phyloP scores from a whole-genome alignment of 352 stramenopile species.

The Globisporangium lucens region DNA sequence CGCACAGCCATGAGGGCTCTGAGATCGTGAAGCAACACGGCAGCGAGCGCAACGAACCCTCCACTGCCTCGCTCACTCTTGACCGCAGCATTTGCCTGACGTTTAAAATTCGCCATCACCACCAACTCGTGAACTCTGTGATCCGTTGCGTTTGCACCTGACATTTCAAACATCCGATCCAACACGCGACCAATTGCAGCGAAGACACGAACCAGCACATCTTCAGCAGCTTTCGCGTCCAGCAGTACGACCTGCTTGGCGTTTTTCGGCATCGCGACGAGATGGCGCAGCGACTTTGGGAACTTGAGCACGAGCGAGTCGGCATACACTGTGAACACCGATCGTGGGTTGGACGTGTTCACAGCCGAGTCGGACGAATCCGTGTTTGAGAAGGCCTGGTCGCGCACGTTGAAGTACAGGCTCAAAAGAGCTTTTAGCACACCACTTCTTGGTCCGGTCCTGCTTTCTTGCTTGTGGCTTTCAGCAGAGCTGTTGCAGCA shows the following conservation, averaged over 20 bases:
- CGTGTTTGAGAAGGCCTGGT: constrained; percentile 8
- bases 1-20: constrained; percentile 25
- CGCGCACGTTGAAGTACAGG: constrained; percentile 34
- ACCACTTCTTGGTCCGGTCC: neutral
- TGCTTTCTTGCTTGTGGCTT: neutral
- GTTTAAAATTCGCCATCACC: no score
- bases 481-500: constrained; percentile 22
- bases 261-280: constrained; percentile 23
- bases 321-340: constrained; percentile 47
- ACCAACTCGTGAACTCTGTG: constrained; percentile 14
- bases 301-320: constrained; percentile 46
- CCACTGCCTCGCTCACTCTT: neutral
- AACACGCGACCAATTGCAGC: constrained; percentile 31
- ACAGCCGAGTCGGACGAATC: neutral
- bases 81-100: neutral
- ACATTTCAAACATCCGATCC: constrained; percentile 10
- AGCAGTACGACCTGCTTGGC: constrained; percentile 35
- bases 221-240: constrained; percentile 33
- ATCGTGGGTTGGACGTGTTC: neutral
- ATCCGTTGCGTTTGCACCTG: constrained; percentile 16
- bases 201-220: constrained; percentile 44
- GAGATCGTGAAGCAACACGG: constrained; percentile 35
- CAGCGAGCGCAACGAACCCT: constrained; percentile 29
- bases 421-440: constrained; percentile 33
- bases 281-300: constrained; percentile 30